Percentiles rank a stretch among this genome's conserved stretches.
Evolutionary conservation across 2,329 filamentous ascomycete species (phyloP).

Genomic region (Atkinsonella texensis): DNA sequence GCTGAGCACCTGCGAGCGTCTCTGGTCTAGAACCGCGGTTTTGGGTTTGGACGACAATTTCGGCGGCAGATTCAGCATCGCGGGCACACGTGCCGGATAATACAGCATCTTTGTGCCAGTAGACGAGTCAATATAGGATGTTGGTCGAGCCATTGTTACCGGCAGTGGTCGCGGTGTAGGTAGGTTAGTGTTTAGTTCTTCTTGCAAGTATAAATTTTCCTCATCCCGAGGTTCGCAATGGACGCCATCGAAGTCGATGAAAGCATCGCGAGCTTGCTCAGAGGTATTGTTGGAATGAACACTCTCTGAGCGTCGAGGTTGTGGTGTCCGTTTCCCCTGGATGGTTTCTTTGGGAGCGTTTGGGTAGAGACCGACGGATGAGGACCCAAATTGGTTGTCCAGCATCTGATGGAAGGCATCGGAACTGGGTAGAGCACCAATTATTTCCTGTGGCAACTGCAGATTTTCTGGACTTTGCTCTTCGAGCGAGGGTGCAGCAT

Average conservation of each 20-base stretch:
- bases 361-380: background rate
- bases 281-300: conserved; percentile 48
- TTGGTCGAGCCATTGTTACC: conserved; percentile 27
- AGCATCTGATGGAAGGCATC: conserved; percentile 24
- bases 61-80: conserved; percentile 84
- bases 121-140: conserved; percentile 49
- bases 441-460: conserved; percentile 19
- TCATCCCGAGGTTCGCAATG: conserved; percentile 51
- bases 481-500: conserved; percentile 26
- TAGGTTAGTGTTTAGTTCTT: conserved; percentile 10
- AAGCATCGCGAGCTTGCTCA: conserved; percentile 55
- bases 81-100: conserved; percentile 89
- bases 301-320: conserved; percentile 24
- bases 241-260: conserved; percentile 72
- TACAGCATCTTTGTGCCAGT: conserved; percentile 77
- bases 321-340: background rate
- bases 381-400: conserved; percentile 12
- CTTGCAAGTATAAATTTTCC: conserved; percentile 13
- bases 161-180: conserved; percentile 16
- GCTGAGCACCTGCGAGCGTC: conserved; percentile 61
- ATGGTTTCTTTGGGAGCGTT: background rate
- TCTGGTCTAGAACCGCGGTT: conserved; percentile 50
- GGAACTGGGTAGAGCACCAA: conserved; percentile 17
- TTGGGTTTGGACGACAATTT: conserved; percentile 67
- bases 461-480: conserved; percentile 22